Evolutionary conservation across 2,329 filamentous ascomycete species (phyloP).

Genomic region (Corynespora cassiicola): DNA sequence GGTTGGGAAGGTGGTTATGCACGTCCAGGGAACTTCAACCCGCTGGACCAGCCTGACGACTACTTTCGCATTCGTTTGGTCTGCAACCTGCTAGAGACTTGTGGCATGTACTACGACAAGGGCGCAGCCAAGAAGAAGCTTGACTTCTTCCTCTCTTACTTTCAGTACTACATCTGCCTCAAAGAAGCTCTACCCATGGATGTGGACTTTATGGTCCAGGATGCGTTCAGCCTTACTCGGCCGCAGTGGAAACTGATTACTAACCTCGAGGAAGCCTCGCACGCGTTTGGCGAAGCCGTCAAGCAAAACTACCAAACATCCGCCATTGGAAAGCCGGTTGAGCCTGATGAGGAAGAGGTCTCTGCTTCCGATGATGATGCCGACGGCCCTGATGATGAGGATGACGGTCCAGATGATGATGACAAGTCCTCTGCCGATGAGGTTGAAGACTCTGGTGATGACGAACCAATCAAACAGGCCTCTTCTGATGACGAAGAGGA

Average conservation of each 20-base stretch:
- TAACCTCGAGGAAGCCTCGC: slow-evolving; percentile 81
- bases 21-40: slow-evolving; percentile 75
- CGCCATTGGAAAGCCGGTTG: slow-evolving; percentile 71
- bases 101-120: slow-evolving; percentile 93
- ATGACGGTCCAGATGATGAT: slow-evolving; percentile 64
- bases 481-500: slow-evolving; percentile 81
- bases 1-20: slow-evolving; percentile 86
- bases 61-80: slow-evolving; percentile 94
- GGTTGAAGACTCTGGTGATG: slow-evolving; percentile 53
- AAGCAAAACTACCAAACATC: slow-evolving; percentile 86
- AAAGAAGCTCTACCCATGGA: slow-evolving; percentile 95
- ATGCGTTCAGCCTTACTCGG: slow-evolving; percentile 82
- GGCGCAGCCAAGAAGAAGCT: slow-evolving; percentile 95
- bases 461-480: slow-evolving; percentile 54
- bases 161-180: slow-evolving; percentile 94
- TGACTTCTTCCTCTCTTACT: slow-evolving; percentile 95
- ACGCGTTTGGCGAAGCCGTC: slow-evolving; percentile 85
- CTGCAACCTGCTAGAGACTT: slow-evolving; percentile 89
- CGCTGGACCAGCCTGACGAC: slow-evolving; percentile 87
- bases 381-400: slow-evolving; percentile 56
- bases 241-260: slow-evolving; percentile 91
- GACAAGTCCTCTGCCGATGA: slow-evolving; percentile 60
- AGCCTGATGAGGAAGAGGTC: slow-evolving; percentile 75
- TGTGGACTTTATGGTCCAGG: slow-evolving; percentile 94
- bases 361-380: slow-evolving; percentile 78